A percentile compares a stretch with the other conserved stretches of the same genome.
phyloP scores from a whole-genome alignment of 257 asterid species.

The Agastache rugosa region DNA sequence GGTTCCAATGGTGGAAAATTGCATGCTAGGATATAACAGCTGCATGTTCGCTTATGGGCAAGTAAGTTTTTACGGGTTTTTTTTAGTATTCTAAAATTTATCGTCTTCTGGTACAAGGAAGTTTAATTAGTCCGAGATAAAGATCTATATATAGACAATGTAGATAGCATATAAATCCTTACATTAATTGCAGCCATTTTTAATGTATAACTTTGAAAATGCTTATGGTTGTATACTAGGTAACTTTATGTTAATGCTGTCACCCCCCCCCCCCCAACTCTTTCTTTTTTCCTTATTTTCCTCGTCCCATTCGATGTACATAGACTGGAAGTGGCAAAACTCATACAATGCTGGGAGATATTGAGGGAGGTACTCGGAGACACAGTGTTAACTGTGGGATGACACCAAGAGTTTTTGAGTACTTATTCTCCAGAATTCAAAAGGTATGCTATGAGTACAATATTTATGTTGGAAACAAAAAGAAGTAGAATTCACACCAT shows the following conservation, averaged over 20 bases:
- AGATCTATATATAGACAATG: not conserved
- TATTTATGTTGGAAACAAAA: constrained; percentile 11
- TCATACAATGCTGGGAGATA: constrained; percentile 99
- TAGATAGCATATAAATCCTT: constrained; percentile 9
- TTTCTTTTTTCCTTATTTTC: not conserved
- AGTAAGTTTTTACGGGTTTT: constrained; percentile 50
- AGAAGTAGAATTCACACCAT: not conserved
- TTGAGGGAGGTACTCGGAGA: constrained; percentile 92
- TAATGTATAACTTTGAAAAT: constrained; percentile 13
- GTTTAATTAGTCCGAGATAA: not conserved
- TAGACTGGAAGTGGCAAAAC: constrained; percentile 99
- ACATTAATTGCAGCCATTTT: not conserved
- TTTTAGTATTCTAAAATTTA: not conserved
- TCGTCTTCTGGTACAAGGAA: not conserved
- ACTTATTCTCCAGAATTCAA: constrained; percentile 89
- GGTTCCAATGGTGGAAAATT: constrained; percentile 95
- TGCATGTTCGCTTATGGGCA: constrained; percentile 99
- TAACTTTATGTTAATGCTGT: not conserved
- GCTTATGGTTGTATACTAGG: not conserved
- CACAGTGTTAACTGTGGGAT: constrained; percentile 95
- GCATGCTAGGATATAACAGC: constrained; percentile 95
- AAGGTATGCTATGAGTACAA: constrained; percentile 56
- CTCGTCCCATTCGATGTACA: constrained; percentile 16
- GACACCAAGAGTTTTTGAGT: constrained; percentile 97
- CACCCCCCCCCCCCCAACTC: too few relatives aligned